phyloP scores from a whole-genome alignment of 495 filamentous ascomycete species.

The Trichodelitschia bisporula region DNA sequence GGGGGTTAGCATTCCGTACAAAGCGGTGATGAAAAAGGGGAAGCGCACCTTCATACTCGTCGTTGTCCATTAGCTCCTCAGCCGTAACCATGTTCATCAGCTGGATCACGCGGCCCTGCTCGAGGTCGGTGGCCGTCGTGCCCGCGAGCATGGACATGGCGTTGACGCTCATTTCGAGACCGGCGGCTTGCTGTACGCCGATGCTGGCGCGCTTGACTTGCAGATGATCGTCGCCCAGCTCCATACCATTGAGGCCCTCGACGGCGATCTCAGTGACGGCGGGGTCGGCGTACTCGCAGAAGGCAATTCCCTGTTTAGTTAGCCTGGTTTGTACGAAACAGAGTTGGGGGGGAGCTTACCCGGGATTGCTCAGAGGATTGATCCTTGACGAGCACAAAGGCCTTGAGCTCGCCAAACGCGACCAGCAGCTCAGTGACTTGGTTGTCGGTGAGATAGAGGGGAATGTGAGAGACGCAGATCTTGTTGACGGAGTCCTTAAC shows the following conservation, averaged over 20 bases:
- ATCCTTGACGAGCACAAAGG: conserved; percentile 81
- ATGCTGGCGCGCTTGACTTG: conserved; percentile 77
- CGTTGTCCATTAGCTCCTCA: conserved; percentile 79
- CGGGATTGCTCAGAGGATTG: conserved; percentile 62
- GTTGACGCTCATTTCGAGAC: conserved; percentile 85
- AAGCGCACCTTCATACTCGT: conserved; percentile 74
- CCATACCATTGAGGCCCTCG: conserved; percentile 78
- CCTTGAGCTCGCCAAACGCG: conserved; percentile 80
- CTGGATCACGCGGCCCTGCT: conserved; percentile 61
- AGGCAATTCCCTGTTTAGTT: conserved; percentile 58
- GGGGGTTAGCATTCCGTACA: conserved; percentile 7
- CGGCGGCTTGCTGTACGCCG: conserved; percentile 69
- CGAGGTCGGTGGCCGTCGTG: conserved; percentile 47
- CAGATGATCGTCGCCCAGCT: conserved; percentile 62
- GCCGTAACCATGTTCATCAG: conserved; percentile 94
- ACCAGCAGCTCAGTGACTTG: conserved; percentile 74
- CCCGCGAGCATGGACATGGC: conserved; percentile 98
- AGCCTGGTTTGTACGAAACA: conserved; percentile 4
- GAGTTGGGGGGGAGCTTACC: conserved; percentile 29
- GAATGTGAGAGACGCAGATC: conserved; percentile 76
- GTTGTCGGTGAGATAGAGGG: conserved; percentile 64
- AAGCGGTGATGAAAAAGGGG: not conserved
- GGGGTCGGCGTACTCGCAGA: conserved; percentile 80
- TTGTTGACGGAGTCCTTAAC: conserved; percentile 89
- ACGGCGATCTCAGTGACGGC: conserved; percentile 61